These are phyloP conservation scores for Penicillium chermesinum DNA, from an alignment of 495 filamentous ascomycete species.

Conservation along the genomic window DNA sequence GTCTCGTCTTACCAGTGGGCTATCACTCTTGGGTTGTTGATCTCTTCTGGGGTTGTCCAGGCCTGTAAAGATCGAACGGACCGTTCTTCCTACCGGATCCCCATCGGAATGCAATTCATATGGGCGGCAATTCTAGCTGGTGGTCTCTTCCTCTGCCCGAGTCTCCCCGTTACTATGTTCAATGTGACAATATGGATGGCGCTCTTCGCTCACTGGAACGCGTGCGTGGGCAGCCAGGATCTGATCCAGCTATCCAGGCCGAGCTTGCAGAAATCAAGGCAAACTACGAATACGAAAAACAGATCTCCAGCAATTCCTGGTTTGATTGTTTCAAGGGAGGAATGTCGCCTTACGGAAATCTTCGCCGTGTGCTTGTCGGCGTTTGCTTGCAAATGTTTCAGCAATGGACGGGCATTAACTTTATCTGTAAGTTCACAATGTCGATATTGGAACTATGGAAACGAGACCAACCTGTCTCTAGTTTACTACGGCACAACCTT, in stretches of 20 bases:
- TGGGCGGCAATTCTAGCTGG: slow-evolving; percentile 59
- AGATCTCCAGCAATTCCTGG: slow-evolving; percentile 51
- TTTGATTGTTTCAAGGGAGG: slow-evolving; percentile 58
- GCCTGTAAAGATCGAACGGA: slow-evolving; percentile 52
- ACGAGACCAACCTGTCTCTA: slow-evolving; percentile 16
- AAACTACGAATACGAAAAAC: slow-evolving; percentile 60
- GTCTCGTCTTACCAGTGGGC: slow-evolving; percentile 66
- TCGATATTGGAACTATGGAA: slow-evolving; percentile 11
- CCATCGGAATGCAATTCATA: slow-evolving; percentile 61
- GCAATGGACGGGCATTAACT: slow-evolving; percentile 76
- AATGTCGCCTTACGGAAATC: slow-evolving; percentile 43
- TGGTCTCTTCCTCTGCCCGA: slow-evolving; percentile 75
- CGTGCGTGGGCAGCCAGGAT: slow-evolving; percentile 39
- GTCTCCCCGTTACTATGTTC: slow-evolving; percentile 59
- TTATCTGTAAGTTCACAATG: slow-evolving; percentile 39
- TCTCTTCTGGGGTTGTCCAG: slow-evolving; percentile 67
- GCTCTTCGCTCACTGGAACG: slow-evolving; percentile 34
- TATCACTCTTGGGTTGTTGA: slow-evolving; percentile 64
- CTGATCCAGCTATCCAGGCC: slow-evolving; percentile 57
- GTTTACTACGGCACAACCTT: slow-evolving; percentile 67
- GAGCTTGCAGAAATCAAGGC: slow-evolving; percentile 71
- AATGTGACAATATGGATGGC: slow-evolving; percentile 38
- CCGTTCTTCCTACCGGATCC: slow-evolving; percentile 63
- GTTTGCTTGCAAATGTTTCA: slow-evolving; percentile 69
- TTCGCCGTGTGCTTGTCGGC: slow-evolving; percentile 64